Conservation (phyloP, 2,329 filamentous ascomycete species). For the Aureobasidium sp. region DNA sequence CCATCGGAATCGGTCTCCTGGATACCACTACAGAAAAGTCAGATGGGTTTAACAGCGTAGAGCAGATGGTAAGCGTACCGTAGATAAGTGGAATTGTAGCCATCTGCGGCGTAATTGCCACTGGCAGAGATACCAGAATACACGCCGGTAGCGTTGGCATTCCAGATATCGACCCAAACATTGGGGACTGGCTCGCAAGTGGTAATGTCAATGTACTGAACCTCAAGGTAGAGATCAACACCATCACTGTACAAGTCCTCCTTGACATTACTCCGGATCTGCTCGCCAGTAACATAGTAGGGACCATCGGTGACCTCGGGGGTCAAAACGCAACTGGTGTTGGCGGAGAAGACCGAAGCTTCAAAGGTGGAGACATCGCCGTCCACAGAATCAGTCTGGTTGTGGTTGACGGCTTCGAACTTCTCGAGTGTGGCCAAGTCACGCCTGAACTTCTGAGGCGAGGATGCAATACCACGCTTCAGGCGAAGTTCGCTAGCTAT, state of each 20-base stretch:
- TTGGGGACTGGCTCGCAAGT: slow-evolving; percentile 35
- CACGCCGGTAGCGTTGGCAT: slow-evolving; percentile 41
- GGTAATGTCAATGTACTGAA: slow-evolving; percentile 38
- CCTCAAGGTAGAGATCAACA: slow-evolving; percentile 30
- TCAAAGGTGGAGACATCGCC: not conserved
- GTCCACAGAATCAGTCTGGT: not conserved
- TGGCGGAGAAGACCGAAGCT: not conserved
- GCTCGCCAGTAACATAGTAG: slow-evolving; percentile 32
- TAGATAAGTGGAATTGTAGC: slow-evolving; percentile 22
- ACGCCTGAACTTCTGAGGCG: not conserved
- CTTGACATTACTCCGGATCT: slow-evolving; percentile 34
- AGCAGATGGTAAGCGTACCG: not conserved
- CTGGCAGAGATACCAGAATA: slow-evolving; percentile 36
- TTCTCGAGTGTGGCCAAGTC: not conserved
- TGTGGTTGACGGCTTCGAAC: not conserved
- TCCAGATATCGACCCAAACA: slow-evolving; percentile 41
- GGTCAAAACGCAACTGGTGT: slow-evolving; percentile 21
- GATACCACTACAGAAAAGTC: not conserved
- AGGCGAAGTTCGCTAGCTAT: not conserved
- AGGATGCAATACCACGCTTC: not conserved
- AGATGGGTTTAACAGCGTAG: not conserved
- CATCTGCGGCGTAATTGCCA: slow-evolving; percentile 28
- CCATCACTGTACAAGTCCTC: not conserved
- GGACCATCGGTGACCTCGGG: slow-evolving; percentile 27
- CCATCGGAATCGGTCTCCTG: slow-evolving; percentile 11